phyloP scores from a whole-genome alignment of 2,329 filamentous ascomycete species.

The Dactylellina sp. region DNA sequence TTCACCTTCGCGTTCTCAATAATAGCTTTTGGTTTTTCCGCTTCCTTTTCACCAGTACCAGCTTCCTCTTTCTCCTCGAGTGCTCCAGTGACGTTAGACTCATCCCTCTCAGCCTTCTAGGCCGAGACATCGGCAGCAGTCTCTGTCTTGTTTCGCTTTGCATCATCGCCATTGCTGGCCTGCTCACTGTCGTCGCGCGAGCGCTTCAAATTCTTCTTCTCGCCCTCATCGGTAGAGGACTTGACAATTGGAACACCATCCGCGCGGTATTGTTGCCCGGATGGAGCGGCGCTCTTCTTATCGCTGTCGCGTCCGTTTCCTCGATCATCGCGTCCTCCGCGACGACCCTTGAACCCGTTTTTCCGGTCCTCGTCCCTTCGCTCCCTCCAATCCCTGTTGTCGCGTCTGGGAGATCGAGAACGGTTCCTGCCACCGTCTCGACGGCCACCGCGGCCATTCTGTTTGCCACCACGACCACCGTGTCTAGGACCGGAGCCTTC shows the following conservation, averaged over 20 bases:
- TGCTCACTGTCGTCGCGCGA: conserved; percentile 22
- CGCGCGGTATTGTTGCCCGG: conserved; percentile 24
- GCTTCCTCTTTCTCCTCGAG: neutral
- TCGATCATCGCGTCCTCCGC: conserved; percentile 61
- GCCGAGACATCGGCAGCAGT: conserved; percentile 23
- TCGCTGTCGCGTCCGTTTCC: conserved; percentile 63
- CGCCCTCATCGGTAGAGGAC: neutral
- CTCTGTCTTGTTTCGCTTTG: conserved; percentile 26
- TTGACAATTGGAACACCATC: conserved; percentile 43
- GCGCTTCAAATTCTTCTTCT: conserved; percentile 30
- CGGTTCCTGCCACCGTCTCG: conserved; percentile 62
- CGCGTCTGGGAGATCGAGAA: conserved; percentile 61
- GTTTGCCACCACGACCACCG: conserved; percentile 58
- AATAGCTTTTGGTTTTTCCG: too few species aligned
- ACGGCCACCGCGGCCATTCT: conserved; percentile 58
- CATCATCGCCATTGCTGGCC: conserved; percentile 1
- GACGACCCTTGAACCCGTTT: conserved; percentile 65
- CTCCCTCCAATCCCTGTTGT: conserved; percentile 64
- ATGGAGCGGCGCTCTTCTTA: conserved; percentile 56
- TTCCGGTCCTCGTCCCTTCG: conserved; percentile 64
- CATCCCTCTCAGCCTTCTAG: conserved; percentile 12
- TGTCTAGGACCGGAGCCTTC: conserved; percentile 33
- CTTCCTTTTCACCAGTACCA: too few species aligned
- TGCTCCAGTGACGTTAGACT: too few species aligned
- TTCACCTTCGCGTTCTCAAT: too few species aligned